Conservation (phyloP, 164 flowering plant genomes). For the Chloranthus sessilifolius region DNA sequence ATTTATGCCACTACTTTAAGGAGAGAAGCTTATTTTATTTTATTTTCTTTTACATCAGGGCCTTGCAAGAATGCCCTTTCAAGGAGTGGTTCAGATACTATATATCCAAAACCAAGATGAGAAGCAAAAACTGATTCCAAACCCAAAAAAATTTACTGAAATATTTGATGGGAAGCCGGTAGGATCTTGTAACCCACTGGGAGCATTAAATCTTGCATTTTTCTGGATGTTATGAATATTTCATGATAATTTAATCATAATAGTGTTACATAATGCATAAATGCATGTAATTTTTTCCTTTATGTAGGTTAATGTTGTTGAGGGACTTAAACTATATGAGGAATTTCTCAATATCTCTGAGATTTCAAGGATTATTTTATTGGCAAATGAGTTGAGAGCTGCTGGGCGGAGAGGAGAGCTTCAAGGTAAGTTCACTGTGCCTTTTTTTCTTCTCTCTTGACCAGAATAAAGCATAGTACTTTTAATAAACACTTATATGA, state of each 20-base stretch:
- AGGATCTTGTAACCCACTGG: conserved; percentile 9
- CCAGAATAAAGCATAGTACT: neutral
- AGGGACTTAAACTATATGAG: conserved; percentile 70
- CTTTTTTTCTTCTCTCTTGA: neutral
- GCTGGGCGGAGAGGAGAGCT: conserved; percentile 70
- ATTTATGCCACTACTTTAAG: too few species aligned
- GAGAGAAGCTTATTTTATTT: too few species aligned
- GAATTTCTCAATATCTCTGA: conserved; percentile 44
- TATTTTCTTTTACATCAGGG: too few species aligned
- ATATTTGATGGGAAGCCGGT: conserved; percentile 62
- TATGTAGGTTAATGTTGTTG: conserved; percentile 67
- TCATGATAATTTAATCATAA: neutral
- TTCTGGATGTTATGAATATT: neutral
- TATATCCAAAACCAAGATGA: conserved; percentile 24
- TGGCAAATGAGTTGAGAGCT: conserved; percentile 73
- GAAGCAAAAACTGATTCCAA: conserved; percentile 24
- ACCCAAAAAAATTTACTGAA: conserved; percentile 61
- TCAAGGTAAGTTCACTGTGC: conserved; percentile 54
- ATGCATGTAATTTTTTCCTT: neutral
- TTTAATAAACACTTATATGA: too few species aligned
- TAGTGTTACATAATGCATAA: neutral
- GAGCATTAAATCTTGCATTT: conserved; percentile 2
- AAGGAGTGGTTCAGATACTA: conserved; percentile 26
- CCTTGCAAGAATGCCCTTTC: conserved; percentile 16
- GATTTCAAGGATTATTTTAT: conserved; percentile 46